A percentile compares a stretch with the other conserved stretches of the same genome.
Evolutionary conservation across 2,329 filamentous ascomycete species (phyloP).

Genomic region (Pestalotiopsis fici): DNA sequence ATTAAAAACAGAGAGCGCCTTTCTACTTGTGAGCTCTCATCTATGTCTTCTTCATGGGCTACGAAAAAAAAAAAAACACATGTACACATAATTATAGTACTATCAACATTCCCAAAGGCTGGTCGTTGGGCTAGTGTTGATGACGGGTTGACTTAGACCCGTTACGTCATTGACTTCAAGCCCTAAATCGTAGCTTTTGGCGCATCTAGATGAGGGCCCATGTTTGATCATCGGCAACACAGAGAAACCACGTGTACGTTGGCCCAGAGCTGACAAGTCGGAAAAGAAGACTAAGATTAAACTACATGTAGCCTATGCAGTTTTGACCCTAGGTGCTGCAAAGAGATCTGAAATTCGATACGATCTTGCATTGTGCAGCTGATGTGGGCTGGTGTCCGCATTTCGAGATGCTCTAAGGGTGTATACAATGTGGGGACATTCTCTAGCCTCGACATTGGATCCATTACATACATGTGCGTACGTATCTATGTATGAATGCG

Average conservation of each 20-base stretch:
- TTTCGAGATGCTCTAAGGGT: neutral
- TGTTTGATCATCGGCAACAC: neutral
- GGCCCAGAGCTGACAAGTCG: neutral
- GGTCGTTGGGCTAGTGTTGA: neutral
- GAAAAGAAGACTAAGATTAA: neutral
- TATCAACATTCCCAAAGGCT: neutral
- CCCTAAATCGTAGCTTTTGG: neutral
- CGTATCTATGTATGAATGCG: neutral
- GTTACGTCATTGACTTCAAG: constrained; percentile 10
- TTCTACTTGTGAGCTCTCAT: no score
- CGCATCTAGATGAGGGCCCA: neutral
- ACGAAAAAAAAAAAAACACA: neutral
- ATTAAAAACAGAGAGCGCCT: no score
- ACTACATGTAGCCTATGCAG: no score
- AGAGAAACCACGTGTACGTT: neutral
- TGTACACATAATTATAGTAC: no score
- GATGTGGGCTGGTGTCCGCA: no score
- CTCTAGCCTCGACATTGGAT: neutral
- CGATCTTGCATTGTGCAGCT: neutral
- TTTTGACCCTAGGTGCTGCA: neutral
- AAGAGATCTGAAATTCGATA: neutral
- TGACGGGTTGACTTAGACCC: constrained; percentile 10
- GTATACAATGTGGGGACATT: neutral
- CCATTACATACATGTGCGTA: neutral
- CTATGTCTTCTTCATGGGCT: neutral